Evolutionary conservation across 495 filamentous ascomycete genomes (phyloP), one percentile per base, ranked within the genome.

Genomic region (Aspergillus taichungensis): DNA sequence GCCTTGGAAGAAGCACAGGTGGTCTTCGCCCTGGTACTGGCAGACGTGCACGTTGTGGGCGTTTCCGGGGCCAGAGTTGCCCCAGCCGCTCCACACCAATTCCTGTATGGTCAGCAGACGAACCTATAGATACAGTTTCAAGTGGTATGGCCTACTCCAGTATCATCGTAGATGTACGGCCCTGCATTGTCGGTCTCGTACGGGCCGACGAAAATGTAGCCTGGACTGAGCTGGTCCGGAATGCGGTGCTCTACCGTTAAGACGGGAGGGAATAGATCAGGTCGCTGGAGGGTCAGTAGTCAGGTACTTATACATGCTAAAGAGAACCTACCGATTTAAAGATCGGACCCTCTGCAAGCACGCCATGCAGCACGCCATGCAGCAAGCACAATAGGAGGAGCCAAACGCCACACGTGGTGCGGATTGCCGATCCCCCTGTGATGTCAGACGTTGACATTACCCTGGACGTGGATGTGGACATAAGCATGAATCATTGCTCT

Each of bases 1-100:
- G 13, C 75, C 74, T 42, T 76, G 70, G 59, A 77, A 78, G 48
- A 72, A 74, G 53, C 72, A 77, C 5, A 75, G 53, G 36, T 76
- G 74, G 42, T 72, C 63, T 34, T 56, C 58, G 10, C 70, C 71
- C n/a, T 72, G 61, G 59, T 71, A 66, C 32, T 63, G 34, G 59
- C 71, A 64, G n/a, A 69, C 60, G 49, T 76, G 61, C 56, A 74
- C 59, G 34, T 66, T 64, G 41, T 69, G 61, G 35, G 60, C 56
- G 49, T 65, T 69, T 0, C 65, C 68, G 7, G 68, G 64, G 8
- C 67, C 64, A 0, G 67, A 62, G 27, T 44, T 58, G 24, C 65
- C 68, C 63, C 63, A 71, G 6, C 69, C 69, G 34, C 62, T 71
- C 68, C 68, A 73, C 45, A 73, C 62, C 45, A 71, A 50, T 46